Percentiles rank a stretch among this genome's conserved stretches.
Evolutionary conservation across 2,329 filamentous ascomycete species (phyloP).

Genomic region (Triangularia verruculosa): DNA sequence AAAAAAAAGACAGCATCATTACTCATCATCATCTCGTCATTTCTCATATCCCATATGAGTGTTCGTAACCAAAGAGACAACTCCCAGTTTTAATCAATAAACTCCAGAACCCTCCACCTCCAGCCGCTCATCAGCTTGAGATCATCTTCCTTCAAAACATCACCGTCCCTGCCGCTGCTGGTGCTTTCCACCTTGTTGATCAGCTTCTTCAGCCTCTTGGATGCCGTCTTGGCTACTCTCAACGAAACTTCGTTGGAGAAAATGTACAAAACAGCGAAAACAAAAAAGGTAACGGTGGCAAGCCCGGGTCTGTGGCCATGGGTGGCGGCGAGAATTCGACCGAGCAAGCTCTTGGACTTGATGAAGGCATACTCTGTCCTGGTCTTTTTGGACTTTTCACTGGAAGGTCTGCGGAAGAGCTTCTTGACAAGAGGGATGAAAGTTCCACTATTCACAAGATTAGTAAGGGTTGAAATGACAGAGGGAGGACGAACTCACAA

Average conservation of each 20-base stretch:
- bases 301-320: constrained; percentile 40
- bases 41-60: neutral
- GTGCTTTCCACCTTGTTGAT: constrained; percentile 47
- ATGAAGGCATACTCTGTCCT: constrained; percentile 58
- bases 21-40: constrained; percentile 2
- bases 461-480: neutral
- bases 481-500: constrained; percentile 40
- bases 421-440: constrained; percentile 52
- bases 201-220: constrained; percentile 49
- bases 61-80: neutral
- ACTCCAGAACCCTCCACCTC: constrained; percentile 55
- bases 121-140: constrained; percentile 50
- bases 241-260: constrained; percentile 58
- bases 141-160: constrained; percentile 45
- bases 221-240: constrained; percentile 51
- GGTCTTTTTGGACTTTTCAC: constrained; percentile 39
- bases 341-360: constrained; percentile 48
- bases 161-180: constrained; percentile 32
- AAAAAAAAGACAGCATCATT: neutral
- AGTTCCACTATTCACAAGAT: constrained; percentile 38
- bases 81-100: constrained; percentile 30
- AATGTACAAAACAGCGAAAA: constrained; percentile 56
- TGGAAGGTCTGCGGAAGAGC: constrained; percentile 43
- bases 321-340: constrained; percentile 47
- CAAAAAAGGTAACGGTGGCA: constrained; percentile 51